Evolutionary conservation across 768 basidiomycete genomes (phyloP).

Genomic region (Ramaria sp.): DNA sequence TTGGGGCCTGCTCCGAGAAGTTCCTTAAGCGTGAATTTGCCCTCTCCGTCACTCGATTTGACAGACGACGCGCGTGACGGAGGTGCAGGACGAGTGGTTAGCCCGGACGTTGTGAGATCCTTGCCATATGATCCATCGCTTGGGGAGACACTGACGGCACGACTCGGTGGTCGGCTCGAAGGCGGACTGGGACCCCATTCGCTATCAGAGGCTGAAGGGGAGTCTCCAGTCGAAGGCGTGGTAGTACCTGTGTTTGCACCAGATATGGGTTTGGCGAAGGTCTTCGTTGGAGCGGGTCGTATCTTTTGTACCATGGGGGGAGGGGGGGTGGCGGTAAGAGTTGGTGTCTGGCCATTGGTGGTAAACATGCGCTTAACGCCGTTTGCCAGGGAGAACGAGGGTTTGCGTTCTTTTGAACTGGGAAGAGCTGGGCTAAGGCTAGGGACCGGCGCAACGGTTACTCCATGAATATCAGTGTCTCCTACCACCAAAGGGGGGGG

Average conservation of each 20-base stretch:
- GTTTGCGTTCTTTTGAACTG: neutral
- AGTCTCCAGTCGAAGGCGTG: conserved; percentile 27
- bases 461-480: neutral
- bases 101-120: conserved; percentile 7
- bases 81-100: conserved; percentile 12
- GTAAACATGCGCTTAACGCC: neutral
- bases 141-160: conserved; percentile 33
- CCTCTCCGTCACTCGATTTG: conserved; percentile 45
- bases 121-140: conserved; percentile 17
- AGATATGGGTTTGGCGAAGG: neutral
- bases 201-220: conserved; percentile 45
- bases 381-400: neutral
- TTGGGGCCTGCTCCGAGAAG: conserved; percentile 67
- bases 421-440: neutral
- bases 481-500: neutral
- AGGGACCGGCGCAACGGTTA: neutral
- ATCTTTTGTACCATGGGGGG: neutral
- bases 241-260: conserved; percentile 23
- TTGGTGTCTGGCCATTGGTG: neutral
- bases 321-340: neutral
- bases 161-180: conserved; percentile 49
- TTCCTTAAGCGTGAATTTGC: conserved; percentile 81
- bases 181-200: conserved; percentile 47
- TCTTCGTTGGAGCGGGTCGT: neutral
- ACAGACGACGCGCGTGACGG: conserved; percentile 33